These are phyloP conservation scores for Saccharomyces hybrid DNA, from an alignment of 1,139 yeast species.

Conservation along the genomic window DNA sequence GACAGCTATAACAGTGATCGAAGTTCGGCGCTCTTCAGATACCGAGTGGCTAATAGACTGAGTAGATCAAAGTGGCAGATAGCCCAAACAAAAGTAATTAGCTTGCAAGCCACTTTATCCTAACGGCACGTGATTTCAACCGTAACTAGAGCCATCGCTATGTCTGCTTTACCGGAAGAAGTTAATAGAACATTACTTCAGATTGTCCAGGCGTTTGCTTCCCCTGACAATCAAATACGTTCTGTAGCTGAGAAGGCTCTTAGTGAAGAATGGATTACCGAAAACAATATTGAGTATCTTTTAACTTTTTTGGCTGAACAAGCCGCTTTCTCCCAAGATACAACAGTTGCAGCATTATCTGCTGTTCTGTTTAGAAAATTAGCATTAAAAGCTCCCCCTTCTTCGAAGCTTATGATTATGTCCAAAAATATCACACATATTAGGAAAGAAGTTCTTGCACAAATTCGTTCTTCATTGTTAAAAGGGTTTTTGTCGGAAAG, in stretches of 20 bases:
- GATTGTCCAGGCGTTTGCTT: slow-evolving; percentile 61
- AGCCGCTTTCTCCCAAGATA: slow-evolving; percentile 40
- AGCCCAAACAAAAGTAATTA: background rate
- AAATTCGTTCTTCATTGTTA: slow-evolving; percentile 59
- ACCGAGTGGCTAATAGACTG: background rate
- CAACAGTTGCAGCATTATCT: slow-evolving; percentile 39
- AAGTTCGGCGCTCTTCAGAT: background rate
- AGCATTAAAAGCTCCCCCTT: slow-evolving; percentile 57
- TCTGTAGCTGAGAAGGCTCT: slow-evolving; percentile 70
- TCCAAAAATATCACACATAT: slow-evolving; percentile 74
- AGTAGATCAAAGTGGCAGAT: background rate
- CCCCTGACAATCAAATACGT: slow-evolving; percentile 70
- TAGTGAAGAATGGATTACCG: slow-evolving; percentile 67
- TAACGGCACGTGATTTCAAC: background rate
- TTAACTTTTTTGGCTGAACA: slow-evolving; percentile 79
- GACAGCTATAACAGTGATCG: background rate
- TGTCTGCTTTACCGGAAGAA: slow-evolving; percentile 60
- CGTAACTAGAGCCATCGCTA: slow-evolving; percentile 15
- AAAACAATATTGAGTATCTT: slow-evolving; percentile 57
- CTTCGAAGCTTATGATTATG: slow-evolving; percentile 46
- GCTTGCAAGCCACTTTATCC: background rate
- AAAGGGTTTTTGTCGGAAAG: slow-evolving; percentile 65
- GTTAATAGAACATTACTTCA: slow-evolving; percentile 48
- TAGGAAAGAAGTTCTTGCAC: slow-evolving; percentile 49
- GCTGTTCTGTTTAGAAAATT: slow-evolving; percentile 87